phyloP scores from a whole-genome alignment of 2,329 filamentous ascomycete species.

The Bretziella fagacearum region DNA sequence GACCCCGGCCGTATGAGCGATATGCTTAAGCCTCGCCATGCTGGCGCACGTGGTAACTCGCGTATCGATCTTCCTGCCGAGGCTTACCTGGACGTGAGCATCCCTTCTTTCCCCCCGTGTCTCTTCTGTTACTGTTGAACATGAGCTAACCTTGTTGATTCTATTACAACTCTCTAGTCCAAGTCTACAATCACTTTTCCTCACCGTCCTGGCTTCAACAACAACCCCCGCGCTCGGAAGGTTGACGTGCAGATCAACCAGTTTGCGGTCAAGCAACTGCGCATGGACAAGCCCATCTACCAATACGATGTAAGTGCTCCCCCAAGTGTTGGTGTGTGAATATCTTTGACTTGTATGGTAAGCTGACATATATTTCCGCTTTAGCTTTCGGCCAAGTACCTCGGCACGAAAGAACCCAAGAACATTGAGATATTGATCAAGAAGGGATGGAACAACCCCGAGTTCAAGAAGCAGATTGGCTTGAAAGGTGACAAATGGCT shows the following conservation, averaged over 20 bases:
- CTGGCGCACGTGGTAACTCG: conserved; percentile 24
- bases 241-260: conserved; percentile 52
- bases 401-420: conserved; percentile 9
- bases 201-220: conserved; percentile 39
- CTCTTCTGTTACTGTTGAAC: too few relatives aligned
- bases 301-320: conserved; percentile 64
- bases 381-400: conserved; percentile 12
- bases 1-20: conserved; percentile 6
- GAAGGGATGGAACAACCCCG: conserved; percentile 56
- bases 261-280: conserved; percentile 46
- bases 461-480: conserved; percentile 38
- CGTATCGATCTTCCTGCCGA: conserved; percentile 43
- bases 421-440: conserved; percentile 41
- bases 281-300: conserved; percentile 44
- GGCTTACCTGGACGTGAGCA: conserved; percentile 32
- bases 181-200: conserved; percentile 16
- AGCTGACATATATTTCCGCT: background rate
- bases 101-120: too few relatives aligned
- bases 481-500: conserved; percentile 39
- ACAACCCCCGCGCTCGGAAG: conserved; percentile 29
- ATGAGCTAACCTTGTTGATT: background rate
- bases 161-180: background rate
- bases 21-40: conserved; percentile 20
- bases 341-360: background rate
- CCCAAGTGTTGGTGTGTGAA: background rate